Conservation (phyloP, 306 rosid species). For the Luffa acutangula region DNA sequence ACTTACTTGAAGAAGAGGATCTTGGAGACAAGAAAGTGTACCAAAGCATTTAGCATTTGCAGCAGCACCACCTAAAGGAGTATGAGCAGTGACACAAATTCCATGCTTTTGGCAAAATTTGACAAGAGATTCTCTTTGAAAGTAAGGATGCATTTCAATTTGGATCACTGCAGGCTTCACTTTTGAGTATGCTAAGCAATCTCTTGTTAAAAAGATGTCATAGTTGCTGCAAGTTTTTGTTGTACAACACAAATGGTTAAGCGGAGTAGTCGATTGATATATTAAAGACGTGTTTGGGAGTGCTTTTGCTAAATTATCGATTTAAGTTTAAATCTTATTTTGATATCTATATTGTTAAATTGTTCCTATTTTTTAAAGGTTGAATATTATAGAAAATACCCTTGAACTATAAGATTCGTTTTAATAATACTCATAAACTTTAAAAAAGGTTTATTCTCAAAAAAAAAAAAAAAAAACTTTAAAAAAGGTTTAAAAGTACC, state of each 20-base stretch:
- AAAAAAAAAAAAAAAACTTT: too few relatives aligned
- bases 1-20: conserved; percentile 62
- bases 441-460: too few relatives aligned
- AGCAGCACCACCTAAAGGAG: conserved; percentile 83
- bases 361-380: too few relatives aligned
- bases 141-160: conserved; percentile 91
- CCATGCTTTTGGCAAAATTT: conserved; percentile 85
- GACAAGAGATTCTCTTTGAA: conserved; percentile 79
- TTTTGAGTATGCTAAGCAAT: conserved; percentile 82
- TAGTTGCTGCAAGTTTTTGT: conserved; percentile 59
- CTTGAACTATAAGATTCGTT: too few relatives aligned
- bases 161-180: conserved; percentile 91
- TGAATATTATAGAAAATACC: too few relatives aligned
- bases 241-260: too few relatives aligned
- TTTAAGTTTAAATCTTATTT: too few relatives aligned
- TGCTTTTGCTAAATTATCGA: too few relatives aligned
- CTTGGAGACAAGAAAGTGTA: conserved; percentile 63
- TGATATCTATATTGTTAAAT: too few relatives aligned
- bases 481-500: too few relatives aligned
- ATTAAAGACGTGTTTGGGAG: conserved; percentile 1
- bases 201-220: conserved; percentile 81
- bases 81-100: conserved; percentile 80
- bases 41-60: conserved; percentile 79
- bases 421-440: too few relatives aligned
- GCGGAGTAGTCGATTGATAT: too few relatives aligned